Base-by-base conservation (phyloP, 768 basidiomycete species). In the Tricholoma matsutake region DNA sequence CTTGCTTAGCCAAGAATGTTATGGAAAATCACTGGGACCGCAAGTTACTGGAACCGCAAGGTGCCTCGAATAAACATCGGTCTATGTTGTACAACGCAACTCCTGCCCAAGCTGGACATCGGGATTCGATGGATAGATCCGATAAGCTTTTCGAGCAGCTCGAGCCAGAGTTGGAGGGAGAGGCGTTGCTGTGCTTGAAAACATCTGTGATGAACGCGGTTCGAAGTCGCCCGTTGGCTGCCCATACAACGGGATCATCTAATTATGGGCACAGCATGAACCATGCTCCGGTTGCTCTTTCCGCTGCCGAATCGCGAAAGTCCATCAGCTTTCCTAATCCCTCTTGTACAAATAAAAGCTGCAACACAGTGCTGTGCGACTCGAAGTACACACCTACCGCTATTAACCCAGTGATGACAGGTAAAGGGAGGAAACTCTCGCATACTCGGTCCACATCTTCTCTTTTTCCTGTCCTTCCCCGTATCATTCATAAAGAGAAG, bases 391-490 rank as follows among this genome's bases (percentile, higher is more conserved):
- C 28, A 14, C 28, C 7, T 51, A 16, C 49, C 14, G 28, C 25
- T 29, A 16, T 29, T 16, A 29, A 29, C 6, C 28, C 25, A 20
- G 25, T 4, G 4, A 28, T 51, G 28, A 51, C 25, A 14, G 49
- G 14, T 13, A 29, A 7, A 29, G 14, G 14, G 25, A 51, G 8
- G 28, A 51, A 28, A 45, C 56, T 57, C 32, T 43, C 31, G 14
- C 56, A 43, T 29, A 10, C 34, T n/a, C 39, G 56, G 28, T 57
- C 56, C 13, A 32, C 56, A 13, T 57, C 56, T 29, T 57, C 56
- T 16, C 39, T 57, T 28, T 29, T 29, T 16, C 39, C 22, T 45
- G 9, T n/a, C 34, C 20, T 18, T 16, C 7, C 37, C 39, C 56
- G 14, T 18, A 18, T 29, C 56, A 57, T 29, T n/a, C 31, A 31